Evolutionary conservation across 805 yeast species (phyloP), one percentile per base, ranked within the genome.

Genomic region (Hanseniaspora hatyaiensis): DNA sequence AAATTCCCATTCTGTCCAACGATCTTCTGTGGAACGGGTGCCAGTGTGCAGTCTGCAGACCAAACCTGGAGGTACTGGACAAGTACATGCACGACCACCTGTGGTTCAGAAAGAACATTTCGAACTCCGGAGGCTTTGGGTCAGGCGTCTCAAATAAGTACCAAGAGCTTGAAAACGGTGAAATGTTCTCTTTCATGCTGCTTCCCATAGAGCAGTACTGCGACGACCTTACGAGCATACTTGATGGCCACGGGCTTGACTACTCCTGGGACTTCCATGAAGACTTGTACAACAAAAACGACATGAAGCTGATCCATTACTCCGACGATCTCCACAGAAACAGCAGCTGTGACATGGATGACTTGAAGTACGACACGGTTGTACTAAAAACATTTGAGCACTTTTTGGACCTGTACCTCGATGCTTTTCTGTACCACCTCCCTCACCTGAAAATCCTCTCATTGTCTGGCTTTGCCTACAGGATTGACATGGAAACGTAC

Each of bases 101-200:
- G 3, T 44, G 48, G 48, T 44, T 44, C 23, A 34, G 48, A 22
- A 18, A 30, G 30, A 29, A 44, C 31, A 44, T 44, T 11, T 44
- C 48, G 6, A 44, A 44, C 32, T 44, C 48, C n/a, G 48, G 48
- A 16, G 48, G 48, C 3, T 44, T 44, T 44, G 48, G 48, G 8
- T 44, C 48, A 8, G 48, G 48, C 2, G 18, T 36, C 8, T 19
- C 41, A 8, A 39, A 44, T 15, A 44, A 44, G 29, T 44, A 24
- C 19, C 48, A 44, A 23, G 48, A 44, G 23, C 12, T 44, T 12
- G 48, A 44, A 29, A 44, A 44, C 15, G 41, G 48, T 3, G 48
- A 44, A 19, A 36, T 44, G 48, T 44, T 44, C 16, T 26, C 41
- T 3, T 44, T 44, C 20, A 44, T 44, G 48, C 13, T 37, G 5